These are phyloP conservation scores for Penicillium mononematosum DNA, from an alignment of 495 filamentous ascomycete genomes.

Conservation along the genomic window DNA sequence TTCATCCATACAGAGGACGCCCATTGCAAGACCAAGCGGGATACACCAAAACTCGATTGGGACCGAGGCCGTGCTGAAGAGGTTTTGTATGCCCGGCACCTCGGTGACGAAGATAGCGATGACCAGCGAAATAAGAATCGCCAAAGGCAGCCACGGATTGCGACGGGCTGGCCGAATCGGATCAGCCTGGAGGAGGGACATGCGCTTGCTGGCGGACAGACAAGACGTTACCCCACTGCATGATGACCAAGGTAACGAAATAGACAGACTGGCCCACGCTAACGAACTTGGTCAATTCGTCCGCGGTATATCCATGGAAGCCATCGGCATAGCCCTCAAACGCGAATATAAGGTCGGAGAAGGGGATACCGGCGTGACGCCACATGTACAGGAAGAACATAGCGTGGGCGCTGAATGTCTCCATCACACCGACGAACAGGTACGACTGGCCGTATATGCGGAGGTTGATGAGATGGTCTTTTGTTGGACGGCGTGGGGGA, in stretches of 20 bases:
- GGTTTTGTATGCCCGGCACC: conserved; percentile 45
- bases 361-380: conserved; percentile 44
- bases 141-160: conserved; percentile 50
- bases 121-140: conserved; percentile 42
- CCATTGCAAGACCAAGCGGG: conserved; percentile 48
- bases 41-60: conserved; percentile 54
- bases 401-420: conserved; percentile 46
- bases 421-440: conserved; percentile 51
- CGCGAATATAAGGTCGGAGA: conserved; percentile 43
- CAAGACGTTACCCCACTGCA: conserved; percentile 54
- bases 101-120: conserved; percentile 56
- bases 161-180: conserved; percentile 47
- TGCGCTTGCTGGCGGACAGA: conserved; percentile 48
- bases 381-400: conserved; percentile 56
- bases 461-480: conserved; percentile 56
- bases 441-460: conserved; percentile 53
- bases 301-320: conserved; percentile 47
- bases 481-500: conserved; percentile 60
- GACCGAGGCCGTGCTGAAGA: conserved; percentile 49
- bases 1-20: conserved; percentile 52
- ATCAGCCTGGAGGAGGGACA: conserved; percentile 52
- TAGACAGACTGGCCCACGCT: conserved; percentile 62
- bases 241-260: conserved; percentile 66
- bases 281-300: conserved; percentile 44
- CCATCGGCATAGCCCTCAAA: conserved; percentile 48